Evolutionary conservation across 2,329 filamentous ascomycete genomes (phyloP).

Genomic region (Colletotrichum tofieldiae): DNA sequence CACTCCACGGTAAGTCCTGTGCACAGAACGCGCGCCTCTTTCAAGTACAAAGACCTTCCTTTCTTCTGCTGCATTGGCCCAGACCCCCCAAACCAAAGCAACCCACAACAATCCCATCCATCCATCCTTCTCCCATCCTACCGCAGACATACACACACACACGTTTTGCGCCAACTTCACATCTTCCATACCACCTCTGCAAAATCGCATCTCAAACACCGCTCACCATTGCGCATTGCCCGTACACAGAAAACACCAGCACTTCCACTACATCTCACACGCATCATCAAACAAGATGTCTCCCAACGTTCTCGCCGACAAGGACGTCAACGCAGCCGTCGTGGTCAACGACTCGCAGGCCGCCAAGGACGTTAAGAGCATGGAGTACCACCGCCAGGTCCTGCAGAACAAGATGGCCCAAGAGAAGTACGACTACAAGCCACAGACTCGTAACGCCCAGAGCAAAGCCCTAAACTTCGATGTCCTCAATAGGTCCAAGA

Average conservation of each 20-base stretch:
- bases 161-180: constrained; percentile 4
- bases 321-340: constrained; percentile 75
- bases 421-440: constrained; percentile 66
- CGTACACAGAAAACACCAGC: neutral
- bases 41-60: constrained; percentile 42
- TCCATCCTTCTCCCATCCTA: constrained; percentile 10
- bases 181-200: neutral
- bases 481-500: constrained; percentile 55
- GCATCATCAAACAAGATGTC: constrained; percentile 62
- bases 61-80: constrained; percentile 29
- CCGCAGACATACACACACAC: constrained; percentile 12
- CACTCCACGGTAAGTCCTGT: constrained; percentile 34
- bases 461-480: constrained; percentile 33
- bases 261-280: neutral
- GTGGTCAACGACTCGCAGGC: constrained; percentile 47
- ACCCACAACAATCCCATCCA: constrained; percentile 22
- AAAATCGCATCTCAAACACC: neutral
- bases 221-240: constrained; percentile 13
- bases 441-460: constrained; percentile 11
- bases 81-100: constrained; percentile 15
- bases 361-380: constrained; percentile 72
- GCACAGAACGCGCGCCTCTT: constrained; percentile 5
- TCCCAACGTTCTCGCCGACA: constrained; percentile 73
- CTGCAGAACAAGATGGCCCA: constrained; percentile 80
- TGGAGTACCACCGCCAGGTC: constrained; percentile 85